Conservation (phyloP, 2,329 filamentous ascomycete genomes). For the Penicillium sp. region DNA sequence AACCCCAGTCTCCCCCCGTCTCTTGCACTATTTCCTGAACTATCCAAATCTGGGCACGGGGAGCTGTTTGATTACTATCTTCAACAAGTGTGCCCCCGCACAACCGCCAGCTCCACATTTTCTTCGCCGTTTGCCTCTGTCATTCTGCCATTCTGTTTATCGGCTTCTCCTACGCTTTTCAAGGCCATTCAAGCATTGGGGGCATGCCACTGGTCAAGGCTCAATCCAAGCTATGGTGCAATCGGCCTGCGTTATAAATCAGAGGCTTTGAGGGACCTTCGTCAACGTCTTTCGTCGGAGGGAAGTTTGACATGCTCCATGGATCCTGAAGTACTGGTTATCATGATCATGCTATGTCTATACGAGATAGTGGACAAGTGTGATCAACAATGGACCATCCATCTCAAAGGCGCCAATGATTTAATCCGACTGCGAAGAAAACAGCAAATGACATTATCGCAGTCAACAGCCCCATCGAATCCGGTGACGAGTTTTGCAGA, state of each 20-base stretch:
- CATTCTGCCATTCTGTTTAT: slow-evolving; percentile 33
- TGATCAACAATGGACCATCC: slow-evolving; percentile 42
- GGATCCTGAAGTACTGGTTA: slow-evolving; percentile 33
- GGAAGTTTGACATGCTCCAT: slow-evolving; percentile 22
- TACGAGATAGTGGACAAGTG: slow-evolving; percentile 41
- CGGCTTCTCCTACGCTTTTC: slow-evolving; percentile 32
- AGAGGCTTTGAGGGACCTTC: slow-evolving; percentile 31
- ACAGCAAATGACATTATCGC: slow-evolving; percentile 9
- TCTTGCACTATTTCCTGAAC: slow-evolving; percentile 25
- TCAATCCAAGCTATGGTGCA: slow-evolving; percentile 24
- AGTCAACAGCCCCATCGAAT: slow-evolving; percentile 12
- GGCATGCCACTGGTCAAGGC: slow-evolving; percentile 32
- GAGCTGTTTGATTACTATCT: slow-evolving; percentile 36
- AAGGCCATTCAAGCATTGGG: slow-evolving; percentile 34
- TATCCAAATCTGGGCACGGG: slow-evolving; percentile 23
- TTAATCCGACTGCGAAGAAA: slow-evolving; percentile 37
- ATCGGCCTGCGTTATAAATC: slow-evolving; percentile 33
- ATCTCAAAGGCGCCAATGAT: slow-evolving; percentile 42
- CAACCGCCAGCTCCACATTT: slow-evolving; percentile 29
- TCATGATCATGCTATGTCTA: slow-evolving; percentile 42
- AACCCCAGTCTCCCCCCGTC: slow-evolving; percentile 10
- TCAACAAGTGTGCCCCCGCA: slow-evolving; percentile 35
- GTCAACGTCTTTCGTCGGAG: slow-evolving; percentile 25
- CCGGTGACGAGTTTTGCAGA: slow-evolving; percentile 36
- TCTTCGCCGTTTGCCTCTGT: slow-evolving; percentile 35